Evolutionary conservation across 2,329 filamentous ascomycete genomes (phyloP), one percentile per base, ranked within the genome.

Genomic region (Stachybotrys echinatus): DNA sequence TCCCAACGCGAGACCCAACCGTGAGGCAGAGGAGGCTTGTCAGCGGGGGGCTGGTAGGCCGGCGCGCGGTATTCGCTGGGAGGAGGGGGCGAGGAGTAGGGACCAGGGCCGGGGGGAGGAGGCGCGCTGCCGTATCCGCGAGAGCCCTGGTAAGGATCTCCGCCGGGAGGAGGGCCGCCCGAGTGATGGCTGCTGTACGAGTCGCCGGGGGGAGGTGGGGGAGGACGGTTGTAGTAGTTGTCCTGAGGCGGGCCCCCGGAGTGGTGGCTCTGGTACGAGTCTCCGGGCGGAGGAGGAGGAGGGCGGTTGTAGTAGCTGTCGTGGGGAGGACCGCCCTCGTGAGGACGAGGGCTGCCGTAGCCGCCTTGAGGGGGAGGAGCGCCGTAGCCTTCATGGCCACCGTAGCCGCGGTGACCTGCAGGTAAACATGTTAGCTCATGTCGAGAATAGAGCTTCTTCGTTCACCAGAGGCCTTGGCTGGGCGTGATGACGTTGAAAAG

Each of bases 1-100:
- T 88, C 84, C 67, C 77, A 88, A 64, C 85, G 78, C 21, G 81
- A 72, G 23, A 72, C 68, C 84, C 84, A 88, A 56, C 84, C 84
- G 46, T 73, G 61, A 21, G 84, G 75, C 55, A 85, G 70, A 52
- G 78, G 70, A 21, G 83, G 76, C 51, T 63, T 64, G 54, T 66
- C 64, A 18, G 62, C 60, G 7, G 68, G 66, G 23, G 67, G 67
- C 42, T 67, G 61, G 49, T 68, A 70, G 42, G 58, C 50, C 12
- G 52, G 52, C 18, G 20, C 44, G 12, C 23, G 48, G 19, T 50
- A 50, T n/a, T 39, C 45, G 42, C 45, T 22, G 12, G 47, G 45
- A n/a, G 40, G 54, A 39, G 47, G 60, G 38, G 55, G 55, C 31
- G 59, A 56, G 34, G 56, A 50, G 46, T 62, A 59, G 6, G 39